Percentiles rank a stretch among this genome's conserved stretches.
Evolutionary conservation across 1,284 basidiomycete species (phyloP).

Genomic region (Termitomyces sp.): DNA sequence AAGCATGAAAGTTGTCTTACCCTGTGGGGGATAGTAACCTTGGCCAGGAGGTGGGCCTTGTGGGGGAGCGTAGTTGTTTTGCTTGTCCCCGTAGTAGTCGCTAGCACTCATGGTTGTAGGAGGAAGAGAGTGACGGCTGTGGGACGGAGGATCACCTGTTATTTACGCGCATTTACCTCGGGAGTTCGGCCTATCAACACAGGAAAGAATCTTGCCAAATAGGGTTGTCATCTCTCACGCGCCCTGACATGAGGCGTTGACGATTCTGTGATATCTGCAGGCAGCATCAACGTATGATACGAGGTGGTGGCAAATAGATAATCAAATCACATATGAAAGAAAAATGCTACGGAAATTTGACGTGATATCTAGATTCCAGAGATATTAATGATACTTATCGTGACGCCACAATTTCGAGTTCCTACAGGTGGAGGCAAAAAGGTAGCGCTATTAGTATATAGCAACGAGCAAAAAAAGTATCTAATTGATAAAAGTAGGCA

Average conservation of each 20-base stretch:
- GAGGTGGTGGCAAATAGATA: neutral
- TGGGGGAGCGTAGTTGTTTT: slow-evolving; percentile 21
- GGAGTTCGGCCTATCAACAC: neutral
- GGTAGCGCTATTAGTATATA: neutral
- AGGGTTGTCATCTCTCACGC: neutral
- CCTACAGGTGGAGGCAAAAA: neutral
- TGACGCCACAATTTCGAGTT: neutral
- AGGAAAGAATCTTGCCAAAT: neutral
- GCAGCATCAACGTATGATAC: neutral
- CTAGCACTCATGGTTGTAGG: slow-evolving; percentile 57
- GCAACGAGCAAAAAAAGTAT: neutral
- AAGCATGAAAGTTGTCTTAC: slow-evolving; percentile 29
- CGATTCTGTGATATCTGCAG: neutral
- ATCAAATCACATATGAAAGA: too few species aligned
- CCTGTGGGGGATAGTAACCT: slow-evolving; percentile 62
- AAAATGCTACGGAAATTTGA: neutral
- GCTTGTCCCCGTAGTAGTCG: slow-evolving; percentile 63
- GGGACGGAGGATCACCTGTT: slow-evolving; percentile 1
- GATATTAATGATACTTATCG: neutral
- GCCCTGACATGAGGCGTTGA: neutral
- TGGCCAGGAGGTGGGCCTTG: slow-evolving; percentile 21
- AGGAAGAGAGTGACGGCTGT: neutral
- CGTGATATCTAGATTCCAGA: neutral
- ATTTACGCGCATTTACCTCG: slow-evolving; percentile 13
- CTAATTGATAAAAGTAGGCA: neutral